Evolutionary conservation across 129 eudicot genomes (phyloP), one percentile per base, ranked within the genome.

Genomic region (Erigeron canadensis): DNA sequence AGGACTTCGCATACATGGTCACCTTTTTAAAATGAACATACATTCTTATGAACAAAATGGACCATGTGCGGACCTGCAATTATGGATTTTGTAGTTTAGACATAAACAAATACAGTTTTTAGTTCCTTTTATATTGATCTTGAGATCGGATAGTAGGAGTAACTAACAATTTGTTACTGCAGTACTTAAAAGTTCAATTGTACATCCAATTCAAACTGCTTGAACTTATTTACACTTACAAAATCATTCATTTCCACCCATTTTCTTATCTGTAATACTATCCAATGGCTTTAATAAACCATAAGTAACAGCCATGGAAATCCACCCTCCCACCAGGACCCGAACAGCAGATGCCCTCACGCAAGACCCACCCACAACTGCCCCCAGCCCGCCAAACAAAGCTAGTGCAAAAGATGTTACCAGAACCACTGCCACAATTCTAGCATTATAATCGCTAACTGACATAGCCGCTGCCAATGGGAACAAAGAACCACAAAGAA

Each of bases 301-400:
- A 63, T 88, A 85, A 23, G 89, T 85, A 59, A 85, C 72, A 53
- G 80, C 91, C 96, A 88, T 88, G 10, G 87, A 79, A 50, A 88
- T 74, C 91, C 95, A 88, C 68, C 88, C 95, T 73, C 95, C 95
- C 72, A 83, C 11, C 8, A 88, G 40, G 45, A 88, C 88, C 70
- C 91, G 79, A 28, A 63, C 15, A 3, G 88, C 91, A 4, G 91
- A 83, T 3, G 70, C 75, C 70, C 83, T 71, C 50, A 82, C 73
- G 21, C 81, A 70, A 8, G 83, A 83, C 16, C 91, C 87, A 6
- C 96, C 91, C 54, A 89, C 60, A 57, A 67, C 63, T 39, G 87
- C 91, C 75, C 96, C 91, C 19, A 70, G 23, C 10, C 83, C 87
- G 9, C 96, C 91, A 56, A 86, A 89, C 58, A 86, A 63, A 42